Evolutionary conservation across 768 basidiomycete species (phyloP).

Genomic region (Galerina marginata): DNA sequence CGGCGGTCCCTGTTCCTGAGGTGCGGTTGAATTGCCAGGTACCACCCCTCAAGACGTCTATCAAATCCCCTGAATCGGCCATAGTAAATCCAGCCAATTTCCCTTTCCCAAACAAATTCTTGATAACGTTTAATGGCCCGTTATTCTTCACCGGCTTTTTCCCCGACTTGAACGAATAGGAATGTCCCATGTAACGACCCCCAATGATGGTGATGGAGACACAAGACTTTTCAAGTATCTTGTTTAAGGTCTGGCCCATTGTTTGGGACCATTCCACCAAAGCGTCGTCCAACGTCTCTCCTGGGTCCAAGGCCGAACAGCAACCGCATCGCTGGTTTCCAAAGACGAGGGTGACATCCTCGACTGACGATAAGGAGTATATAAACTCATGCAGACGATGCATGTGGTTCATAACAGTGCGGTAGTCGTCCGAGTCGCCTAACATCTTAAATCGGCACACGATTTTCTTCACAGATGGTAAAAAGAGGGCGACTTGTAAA

Average conservation of each 20-base stretch:
- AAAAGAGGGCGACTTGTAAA: conserved; percentile 21
- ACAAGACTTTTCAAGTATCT: conserved; percentile 23
- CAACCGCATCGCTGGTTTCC: conserved; percentile 25
- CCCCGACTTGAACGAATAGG: conserved; percentile 22
- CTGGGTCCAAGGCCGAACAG: conserved; percentile 21
- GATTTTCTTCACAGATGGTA: conserved; percentile 18
- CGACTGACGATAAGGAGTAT: conserved; percentile 12
- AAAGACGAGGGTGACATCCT: conserved; percentile 19
- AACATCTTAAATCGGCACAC: conserved; percentile 22
- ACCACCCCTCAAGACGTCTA: conserved; percentile 20
- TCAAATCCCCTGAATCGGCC: background rate
- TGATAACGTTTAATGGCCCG: conserved; percentile 8
- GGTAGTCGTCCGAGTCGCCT: conserved; percentile 17
- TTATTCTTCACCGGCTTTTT: background rate
- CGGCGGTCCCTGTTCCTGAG: conserved; percentile 12
- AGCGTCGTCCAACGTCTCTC: conserved; percentile 17
- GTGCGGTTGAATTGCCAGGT: conserved; percentile 26
- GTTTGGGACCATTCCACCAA: conserved; percentile 26
- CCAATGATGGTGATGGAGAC: conserved; percentile 19
- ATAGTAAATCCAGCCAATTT: conserved; percentile 7
- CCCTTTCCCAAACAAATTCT: conserved; percentile 14
- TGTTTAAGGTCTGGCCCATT: conserved; percentile 23
- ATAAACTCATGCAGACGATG: conserved; percentile 19
- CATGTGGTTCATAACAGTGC: conserved; percentile 16
- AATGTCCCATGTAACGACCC: conserved; percentile 26